A percentile compares a stretch with the other conserved stretches of the same genome.
phyloP scores from a whole-genome alignment of 768 basidiomycete species.

The Podaxis rugospora region DNA sequence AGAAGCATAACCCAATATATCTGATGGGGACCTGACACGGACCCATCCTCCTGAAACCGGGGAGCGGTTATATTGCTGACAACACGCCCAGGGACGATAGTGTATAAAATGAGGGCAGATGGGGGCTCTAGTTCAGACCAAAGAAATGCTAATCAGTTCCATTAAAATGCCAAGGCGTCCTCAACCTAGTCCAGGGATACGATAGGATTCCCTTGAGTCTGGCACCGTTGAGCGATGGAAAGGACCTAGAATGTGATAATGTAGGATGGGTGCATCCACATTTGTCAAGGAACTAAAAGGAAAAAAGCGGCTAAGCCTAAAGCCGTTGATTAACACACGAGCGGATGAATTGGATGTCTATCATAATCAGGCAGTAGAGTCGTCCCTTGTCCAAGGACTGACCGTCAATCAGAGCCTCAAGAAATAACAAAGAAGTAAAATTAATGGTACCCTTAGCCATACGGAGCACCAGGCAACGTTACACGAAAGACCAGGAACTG shows the following conservation, averaged over 20 bases:
- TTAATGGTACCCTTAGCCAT: background rate
- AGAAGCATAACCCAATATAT: background rate
- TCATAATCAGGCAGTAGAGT: background rate
- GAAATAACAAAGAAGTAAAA: background rate
- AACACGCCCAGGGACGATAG: conserved; percentile 39
- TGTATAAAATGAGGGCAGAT: background rate
- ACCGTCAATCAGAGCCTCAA: background rate
- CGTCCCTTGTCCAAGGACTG: background rate
- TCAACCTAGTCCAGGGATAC: background rate
- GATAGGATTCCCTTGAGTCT: background rate
- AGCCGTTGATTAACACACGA: too few relatives aligned
- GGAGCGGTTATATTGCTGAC: conserved; percentile 35
- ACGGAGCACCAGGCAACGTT: conserved; percentile 39
- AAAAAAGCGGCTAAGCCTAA: too few relatives aligned
- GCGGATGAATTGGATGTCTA: too few relatives aligned
- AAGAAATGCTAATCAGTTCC: background rate
- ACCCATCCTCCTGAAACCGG: background rate
- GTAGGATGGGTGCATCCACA: too few relatives aligned
- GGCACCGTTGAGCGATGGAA: too few relatives aligned
- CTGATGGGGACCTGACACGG: background rate
- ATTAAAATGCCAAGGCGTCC: background rate
- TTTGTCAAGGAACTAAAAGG: too few relatives aligned
- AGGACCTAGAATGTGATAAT: too few relatives aligned
- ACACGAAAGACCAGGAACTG: conserved; percentile 57
- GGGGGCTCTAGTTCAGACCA: background rate